phyloP scores from a whole-genome alignment of 768 basidiomycete genomes.

The Phanerochaete sordida region DNA sequence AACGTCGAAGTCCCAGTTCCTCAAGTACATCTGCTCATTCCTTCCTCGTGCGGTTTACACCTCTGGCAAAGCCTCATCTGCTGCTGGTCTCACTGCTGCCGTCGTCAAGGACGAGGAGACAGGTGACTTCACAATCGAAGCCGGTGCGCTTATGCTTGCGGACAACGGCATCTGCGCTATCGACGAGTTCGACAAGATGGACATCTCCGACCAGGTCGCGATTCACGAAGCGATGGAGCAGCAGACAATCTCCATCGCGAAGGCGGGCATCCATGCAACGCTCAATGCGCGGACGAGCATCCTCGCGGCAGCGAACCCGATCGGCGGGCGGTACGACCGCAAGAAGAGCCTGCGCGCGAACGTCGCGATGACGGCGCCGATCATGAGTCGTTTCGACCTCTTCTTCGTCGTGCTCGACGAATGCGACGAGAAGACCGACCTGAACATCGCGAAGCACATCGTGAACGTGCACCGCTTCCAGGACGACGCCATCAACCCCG shows the following conservation, averaged over 20 bases:
- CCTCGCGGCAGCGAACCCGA: conserved; percentile 95
- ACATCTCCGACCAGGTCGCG: conserved; percentile 95
- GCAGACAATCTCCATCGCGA: conserved; percentile 98
- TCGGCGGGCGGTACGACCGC: conserved; percentile 95
- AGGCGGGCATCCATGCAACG: conserved; percentile 98
- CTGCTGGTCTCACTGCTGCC: conserved; percentile 97
- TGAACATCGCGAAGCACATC: conserved; percentile 94
- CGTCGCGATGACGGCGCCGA: conserved; percentile 96
- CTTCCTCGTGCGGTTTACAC: conserved; percentile 97
- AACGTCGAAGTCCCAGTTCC: conserved; percentile 97
- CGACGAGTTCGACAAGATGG: conserved; percentile 99
- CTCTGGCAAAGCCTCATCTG: conserved; percentile 98
- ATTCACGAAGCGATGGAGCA: conserved; percentile 99
- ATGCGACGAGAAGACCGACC: conserved; percentile 88
- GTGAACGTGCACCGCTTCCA: conserved; percentile 96
- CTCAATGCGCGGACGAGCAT: conserved; percentile 97
- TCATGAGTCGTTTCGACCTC: conserved; percentile 98
- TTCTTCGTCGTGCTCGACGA: conserved; percentile 99
- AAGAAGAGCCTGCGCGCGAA: conserved; percentile 91
- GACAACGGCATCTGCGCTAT: conserved; percentile 99
- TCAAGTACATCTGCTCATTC: conserved; percentile 99
- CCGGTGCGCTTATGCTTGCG: conserved; percentile 97
- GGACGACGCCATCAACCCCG: conserved; percentile 91
- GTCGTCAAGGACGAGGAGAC: conserved; percentile 99
- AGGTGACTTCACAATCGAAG: conserved; percentile 99